Evolutionary conservation across 176 grass and related monocot species (phyloP).

Genomic region (Aegilops umbellulata): DNA sequence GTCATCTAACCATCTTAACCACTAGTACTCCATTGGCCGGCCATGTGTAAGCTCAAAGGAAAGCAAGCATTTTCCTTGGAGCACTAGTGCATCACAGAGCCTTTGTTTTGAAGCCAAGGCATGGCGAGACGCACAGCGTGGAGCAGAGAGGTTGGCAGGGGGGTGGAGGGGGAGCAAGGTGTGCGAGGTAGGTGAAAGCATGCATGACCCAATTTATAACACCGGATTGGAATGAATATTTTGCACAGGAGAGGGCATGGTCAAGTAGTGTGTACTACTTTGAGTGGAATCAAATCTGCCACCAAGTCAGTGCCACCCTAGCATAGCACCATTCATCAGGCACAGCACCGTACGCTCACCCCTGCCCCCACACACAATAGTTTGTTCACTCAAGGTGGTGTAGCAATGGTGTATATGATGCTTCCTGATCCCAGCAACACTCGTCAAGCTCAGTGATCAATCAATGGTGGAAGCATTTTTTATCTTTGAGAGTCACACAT

Average conservation of each 20-base stretch:
- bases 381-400: neutral
- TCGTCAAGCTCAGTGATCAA: neutral
- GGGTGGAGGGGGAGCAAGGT: neutral
- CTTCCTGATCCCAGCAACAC: neutral
- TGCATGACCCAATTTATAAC: slow-evolving; percentile 20
- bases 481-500: neutral
- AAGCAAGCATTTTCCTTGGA: slow-evolving; percentile 6
- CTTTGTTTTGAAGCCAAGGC: slow-evolving; percentile 47
- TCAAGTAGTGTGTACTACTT: slow-evolving; percentile 51
- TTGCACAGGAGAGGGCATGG: slow-evolving; percentile 26
- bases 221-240: slow-evolving; percentile 20
- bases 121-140: slow-evolving; percentile 3
- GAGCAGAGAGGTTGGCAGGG: neutral
- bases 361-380: neutral
- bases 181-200: slow-evolving; percentile 26
- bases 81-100: neutral
- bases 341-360: neutral
- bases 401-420: neutral
- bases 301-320: slow-evolving; percentile 67
- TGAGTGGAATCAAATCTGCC: slow-evolving; percentile 57
- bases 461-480: too few relatives aligned
- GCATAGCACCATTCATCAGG: slow-evolving; percentile 33
- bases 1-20: neutral
- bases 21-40: neutral
- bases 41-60: neutral